Evolutionary conservation across 345 rosid species (phyloP).

Genomic region (Hevea brasiliensis): DNA sequence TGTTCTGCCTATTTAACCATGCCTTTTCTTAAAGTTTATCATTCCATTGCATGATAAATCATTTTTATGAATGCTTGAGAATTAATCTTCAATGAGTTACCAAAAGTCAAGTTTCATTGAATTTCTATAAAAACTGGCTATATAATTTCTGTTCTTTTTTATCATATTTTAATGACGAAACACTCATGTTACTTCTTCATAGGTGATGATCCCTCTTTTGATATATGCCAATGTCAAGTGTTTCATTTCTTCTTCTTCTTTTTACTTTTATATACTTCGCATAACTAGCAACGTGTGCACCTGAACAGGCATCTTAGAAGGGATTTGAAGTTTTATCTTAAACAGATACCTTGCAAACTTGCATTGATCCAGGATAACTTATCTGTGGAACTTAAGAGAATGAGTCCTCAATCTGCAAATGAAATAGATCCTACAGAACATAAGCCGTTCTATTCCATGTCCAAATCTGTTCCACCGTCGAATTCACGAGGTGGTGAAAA

Average conservation of each 20-base stretch:
- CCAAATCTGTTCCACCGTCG: slow-evolving; percentile 36
- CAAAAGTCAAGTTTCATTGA: too few species aligned
- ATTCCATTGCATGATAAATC: too few species aligned
- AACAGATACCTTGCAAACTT: slow-evolving; percentile 52
- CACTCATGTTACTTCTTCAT: too few species aligned
- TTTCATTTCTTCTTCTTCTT: neutral
- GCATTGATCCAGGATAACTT: slow-evolving; percentile 47
- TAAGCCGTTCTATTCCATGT: slow-evolving; percentile 35
- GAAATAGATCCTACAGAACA: slow-evolving; percentile 27
- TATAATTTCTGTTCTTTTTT: too few species aligned
- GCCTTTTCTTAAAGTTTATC: neutral
- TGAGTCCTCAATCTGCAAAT: slow-evolving; percentile 11
- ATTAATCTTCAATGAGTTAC: too few species aligned
- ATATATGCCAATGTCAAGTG: neutral
- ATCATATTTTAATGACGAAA: too few species aligned
- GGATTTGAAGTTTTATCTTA: slow-evolving; percentile 43
- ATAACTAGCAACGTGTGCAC: neutral
- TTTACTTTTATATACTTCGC: neutral
- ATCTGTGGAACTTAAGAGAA: slow-evolving; percentile 35
- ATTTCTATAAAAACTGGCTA: too few species aligned
- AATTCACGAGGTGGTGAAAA: slow-evolving; percentile 20
- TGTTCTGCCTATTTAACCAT: too few species aligned
- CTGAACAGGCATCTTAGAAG: slow-evolving; percentile 51
- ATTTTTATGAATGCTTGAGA: too few species aligned
- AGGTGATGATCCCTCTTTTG: neutral